phyloP scores from a whole-genome alignment of 116 monocot species.

The Posidonia oceanica region DNA sequence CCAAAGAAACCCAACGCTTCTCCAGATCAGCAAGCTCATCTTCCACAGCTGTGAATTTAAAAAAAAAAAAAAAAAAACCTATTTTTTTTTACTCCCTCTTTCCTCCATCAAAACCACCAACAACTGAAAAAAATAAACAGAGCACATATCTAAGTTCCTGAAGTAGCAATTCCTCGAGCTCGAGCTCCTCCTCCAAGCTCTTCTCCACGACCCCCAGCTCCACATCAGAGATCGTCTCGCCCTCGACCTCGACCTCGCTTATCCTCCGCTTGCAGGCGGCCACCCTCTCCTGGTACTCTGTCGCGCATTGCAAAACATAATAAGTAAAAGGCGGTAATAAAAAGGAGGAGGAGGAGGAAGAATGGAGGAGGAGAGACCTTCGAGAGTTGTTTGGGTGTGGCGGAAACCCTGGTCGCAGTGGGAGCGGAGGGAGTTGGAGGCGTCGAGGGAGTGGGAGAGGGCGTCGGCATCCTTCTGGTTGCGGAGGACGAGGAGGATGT shows the following conservation, averaged over 20 bases:
- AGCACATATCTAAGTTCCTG: constrained; percentile 4
- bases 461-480: constrained; percentile 2
- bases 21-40: constrained; percentile 36
- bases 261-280: constrained; percentile 6
- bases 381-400: background rate
- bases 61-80: background rate
- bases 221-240: background rate
- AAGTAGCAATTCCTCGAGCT: background rate
- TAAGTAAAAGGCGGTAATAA: too few species aligned
- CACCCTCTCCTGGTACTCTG: constrained; percentile 7
- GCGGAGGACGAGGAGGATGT: constrained; percentile 3
- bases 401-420: background rate
- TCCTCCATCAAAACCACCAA: too few species aligned
- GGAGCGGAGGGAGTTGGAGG: background rate
- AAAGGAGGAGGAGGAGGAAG: background rate
- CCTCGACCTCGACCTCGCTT: constrained; percentile 6
- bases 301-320: background rate
- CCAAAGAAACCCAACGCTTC: constrained; percentile 26
- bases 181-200: constrained; percentile 3
- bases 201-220: background rate
- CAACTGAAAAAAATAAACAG: background rate
- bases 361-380: background rate
- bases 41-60: constrained; percentile 27
- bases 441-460: background rate
- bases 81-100: background rate